Evolutionary conservation across 2,329 filamentous ascomycete genomes (phyloP).

Genomic region (Metarhizium album): DNA sequence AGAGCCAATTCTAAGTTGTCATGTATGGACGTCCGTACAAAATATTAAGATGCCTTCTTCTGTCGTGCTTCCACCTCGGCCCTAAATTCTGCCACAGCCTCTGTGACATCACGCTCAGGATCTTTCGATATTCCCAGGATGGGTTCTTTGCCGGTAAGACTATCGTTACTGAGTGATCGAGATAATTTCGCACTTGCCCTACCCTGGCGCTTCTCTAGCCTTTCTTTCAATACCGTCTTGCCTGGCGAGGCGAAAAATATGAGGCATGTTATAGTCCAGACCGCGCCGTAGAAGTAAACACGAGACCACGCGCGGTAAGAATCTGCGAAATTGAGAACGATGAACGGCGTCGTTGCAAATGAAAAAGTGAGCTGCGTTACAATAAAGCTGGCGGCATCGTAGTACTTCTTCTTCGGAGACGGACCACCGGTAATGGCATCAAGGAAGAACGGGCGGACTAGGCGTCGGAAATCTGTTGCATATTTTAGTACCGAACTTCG

Average conservation of each 20-base stretch:
- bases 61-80: conserved; percentile 52
- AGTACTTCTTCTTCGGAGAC: conserved; percentile 67
- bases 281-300: conserved; percentile 78
- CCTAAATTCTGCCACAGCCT: conserved; percentile 65
- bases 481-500: background rate
- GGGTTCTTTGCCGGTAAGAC: conserved; percentile 44
- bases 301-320: conserved; percentile 70
- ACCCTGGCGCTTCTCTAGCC: conserved; percentile 46
- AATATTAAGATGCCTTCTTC: conserved; percentile 10
- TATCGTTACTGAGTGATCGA: conserved; percentile 47
- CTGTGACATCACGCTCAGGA: conserved; percentile 62
- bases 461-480: conserved; percentile 67
- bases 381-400: conserved; percentile 68
- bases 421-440: conserved; percentile 61
- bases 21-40: background rate
- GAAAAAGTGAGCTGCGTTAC: conserved; percentile 74
- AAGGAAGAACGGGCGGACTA: conserved; percentile 87
- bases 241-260: conserved; percentile 72
- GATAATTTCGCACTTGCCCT: conserved; percentile 34
- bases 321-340: conserved; percentile 62
- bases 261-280: conserved; percentile 54
- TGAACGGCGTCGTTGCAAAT: conserved; percentile 75
- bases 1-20: background rate
- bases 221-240: conserved; percentile 47
- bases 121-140: conserved; percentile 72